These are phyloP conservation scores for Eucalyptus sp. DNA, from an alignment of 345 rosid genomes.

Conservation along the genomic window DNA sequence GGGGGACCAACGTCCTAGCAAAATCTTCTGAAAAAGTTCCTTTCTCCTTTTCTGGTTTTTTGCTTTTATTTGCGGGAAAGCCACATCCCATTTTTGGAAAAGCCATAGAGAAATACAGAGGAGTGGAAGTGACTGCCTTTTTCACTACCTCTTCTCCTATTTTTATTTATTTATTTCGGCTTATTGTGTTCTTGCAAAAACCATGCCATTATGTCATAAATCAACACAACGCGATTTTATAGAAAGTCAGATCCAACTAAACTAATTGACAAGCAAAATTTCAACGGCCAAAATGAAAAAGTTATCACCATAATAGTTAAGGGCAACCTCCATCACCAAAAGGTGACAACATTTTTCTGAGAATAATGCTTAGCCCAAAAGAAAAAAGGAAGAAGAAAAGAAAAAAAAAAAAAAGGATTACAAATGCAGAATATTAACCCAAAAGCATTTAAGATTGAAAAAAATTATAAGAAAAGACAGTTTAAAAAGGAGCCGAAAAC, in stretches of 20 bases:
- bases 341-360: not conserved
- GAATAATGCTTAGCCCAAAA: not conserved
- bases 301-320: not conserved
- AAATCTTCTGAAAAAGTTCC: not conserved
- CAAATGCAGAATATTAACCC: not conserved
- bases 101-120: not conserved
- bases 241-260: accelerated
- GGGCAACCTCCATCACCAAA: not conserved
- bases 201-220: not conserved
- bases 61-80: not conserved
- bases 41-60: not conserved
- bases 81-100: not conserved
- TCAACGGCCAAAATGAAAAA: not conserved
- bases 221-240: not conserved
- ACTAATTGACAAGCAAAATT: not conserved
- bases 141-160: not conserved
- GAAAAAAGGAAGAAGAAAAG: not conserved
- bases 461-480: not conserved
- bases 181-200: not conserved
- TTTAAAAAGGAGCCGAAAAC: not conserved
- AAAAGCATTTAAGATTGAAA: not conserved
- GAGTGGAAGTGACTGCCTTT: not conserved
- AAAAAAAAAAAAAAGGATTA: not conserved
- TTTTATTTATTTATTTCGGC: no score
- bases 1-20: not conserved